Evolutionary conservation across 2,329 filamentous ascomycete species (phyloP), one percentile per base, ranked within the genome.

Genomic region (Cladosporium sp.): DNA sequence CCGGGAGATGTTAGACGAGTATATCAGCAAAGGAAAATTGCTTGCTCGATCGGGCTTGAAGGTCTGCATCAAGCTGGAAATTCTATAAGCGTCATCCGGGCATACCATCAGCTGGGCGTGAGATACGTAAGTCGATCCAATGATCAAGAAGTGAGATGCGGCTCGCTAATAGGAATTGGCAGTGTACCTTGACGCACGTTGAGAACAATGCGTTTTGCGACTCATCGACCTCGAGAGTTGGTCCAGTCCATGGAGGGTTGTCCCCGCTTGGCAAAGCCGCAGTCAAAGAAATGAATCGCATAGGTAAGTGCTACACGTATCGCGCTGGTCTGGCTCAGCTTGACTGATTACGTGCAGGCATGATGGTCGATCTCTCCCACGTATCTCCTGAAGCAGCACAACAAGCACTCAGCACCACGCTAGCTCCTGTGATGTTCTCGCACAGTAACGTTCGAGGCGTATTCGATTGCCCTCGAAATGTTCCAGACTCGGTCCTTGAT

Each of bases 401-500:
- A 64, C 59, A 67, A 61, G 52, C 63, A 60, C 34, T 65, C 36
- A 11, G 9, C 68, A 68, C 55, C 51, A 64, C 19, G 20, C 70
- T 25, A 63, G 64, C 34, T 54, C 67, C 7, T 11, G 61, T 63
- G 2, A 63, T 65, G 20, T 63, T 65, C 39, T 63, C 61, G 1
- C 64, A 66, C 42, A 66, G 64, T 25, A 63, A 61, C 36, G 64
- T 61, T 3, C 67, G 68, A 28, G 62, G 60, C 3, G 39, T 71
- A 2, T 65, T 61, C 47, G 62, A 65, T 9, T 71, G 75, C 60
- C 64, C 70, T 5, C 70, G 76, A 3, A 75, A 78, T 45, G 75
- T 76, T 0, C 75, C 76, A 1, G 75, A 78, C 51, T 73, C 75
- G 51, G 70, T 78, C 2, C 63, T 78, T 2, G 62, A 67, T 7